Evolutionary conservation across 176 grass and related monocot species (phyloP), one percentile per base, ranked within the genome.

Genomic region (Oryza meyeriana): DNA sequence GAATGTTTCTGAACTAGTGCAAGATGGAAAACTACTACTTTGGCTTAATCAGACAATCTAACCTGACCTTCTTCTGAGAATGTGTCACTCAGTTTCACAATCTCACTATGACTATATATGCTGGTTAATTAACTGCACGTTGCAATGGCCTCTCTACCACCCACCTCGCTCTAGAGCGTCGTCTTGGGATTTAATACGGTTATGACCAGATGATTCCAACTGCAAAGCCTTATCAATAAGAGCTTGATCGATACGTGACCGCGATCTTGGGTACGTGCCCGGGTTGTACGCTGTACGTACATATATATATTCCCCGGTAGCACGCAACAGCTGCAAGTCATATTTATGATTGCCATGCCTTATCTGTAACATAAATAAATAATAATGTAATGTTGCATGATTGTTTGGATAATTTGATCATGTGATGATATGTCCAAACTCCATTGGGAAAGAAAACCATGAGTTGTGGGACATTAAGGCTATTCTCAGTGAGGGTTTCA

Each of bases 121-220:
- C n/a, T 59, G 55, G 55, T 59, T 59, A 58, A 16, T 1, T 45
- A 16, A 7, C 36, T n/a, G n/a, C n/a, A n/a, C n/a, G n/a, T n/a
- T n/a, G n/a, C n/a, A n/a, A n/a, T n/a, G n/a, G n/a, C n/a, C 55
- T 34, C 30, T 27, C 32, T 64, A 61, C 70, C 69, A 80, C 66
- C 81, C 0, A 42, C 59, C 58, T 30, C 12, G 32, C 10, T 42
- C 30, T 30, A 24, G 22, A 11, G 26, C 45, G 45, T 48, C 26
- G 13, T 77, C 17, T 62, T 16, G 17, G 76, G 25, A 75, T 75
- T 84, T 27, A 83, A 81, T 81, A 77, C 65, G 11, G 25, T 36
- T 5, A 45, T 29, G 52, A 36, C 57, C 26, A n/a, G 39, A 45
- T 57, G 72, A 77, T 77, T n/a, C 8, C 10, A 41, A 16, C 36